Base-by-base conservation (phyloP, 176 grass and related monocot genomes). In the Panicum miliaceum region DNA sequence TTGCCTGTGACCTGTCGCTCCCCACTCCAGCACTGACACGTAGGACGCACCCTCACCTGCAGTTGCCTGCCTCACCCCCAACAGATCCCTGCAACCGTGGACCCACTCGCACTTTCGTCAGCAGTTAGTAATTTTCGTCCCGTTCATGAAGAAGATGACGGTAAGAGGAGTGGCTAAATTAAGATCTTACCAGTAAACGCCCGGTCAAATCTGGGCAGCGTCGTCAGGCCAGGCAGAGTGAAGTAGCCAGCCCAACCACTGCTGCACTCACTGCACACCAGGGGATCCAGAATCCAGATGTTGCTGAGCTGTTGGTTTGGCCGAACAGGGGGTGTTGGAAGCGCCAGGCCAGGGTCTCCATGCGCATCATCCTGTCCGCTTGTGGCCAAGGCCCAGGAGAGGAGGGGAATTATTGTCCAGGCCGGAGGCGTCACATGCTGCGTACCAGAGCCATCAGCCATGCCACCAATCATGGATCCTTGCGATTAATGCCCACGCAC, bases 281-380 rank as follows among this genome's bases (percentile, higher is more conserved):
- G 59, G 11, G 61, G 69, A 69, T 85, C 51, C 62, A 51, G 83
- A 45, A 69, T 85, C 51, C 62, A 51, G 83, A 45, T 59, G 63
- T 4, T 32, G 50, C 43, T 42, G 70, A 69, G 70, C 62, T 85
- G 70, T 68, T 67, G 9, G 35, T 77, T 22, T 50, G 25, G 69
- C 13, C 41, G 77, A 41, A 16, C 32, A 15, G 59, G 56, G 35
- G 56, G 53, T 70, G 22, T 27, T 15, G 41, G 63, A 54, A 53
- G 74, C 68, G 73, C 12, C 19, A 47, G n/a, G 18, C 2, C 2
- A 19, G 20, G 51, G 71, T 76, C 70, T 70, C 79, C 27, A 4
- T 16, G 58, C 75, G 26, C 81, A 25, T 84, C 87, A 47, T 27
- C 68, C 36, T 70, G 79, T 79, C 81, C 60, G 57, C 56, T 58